phyloP scores from a whole-genome alignment of 805 yeast genomes.

The Lipomyces sp. region DNA sequence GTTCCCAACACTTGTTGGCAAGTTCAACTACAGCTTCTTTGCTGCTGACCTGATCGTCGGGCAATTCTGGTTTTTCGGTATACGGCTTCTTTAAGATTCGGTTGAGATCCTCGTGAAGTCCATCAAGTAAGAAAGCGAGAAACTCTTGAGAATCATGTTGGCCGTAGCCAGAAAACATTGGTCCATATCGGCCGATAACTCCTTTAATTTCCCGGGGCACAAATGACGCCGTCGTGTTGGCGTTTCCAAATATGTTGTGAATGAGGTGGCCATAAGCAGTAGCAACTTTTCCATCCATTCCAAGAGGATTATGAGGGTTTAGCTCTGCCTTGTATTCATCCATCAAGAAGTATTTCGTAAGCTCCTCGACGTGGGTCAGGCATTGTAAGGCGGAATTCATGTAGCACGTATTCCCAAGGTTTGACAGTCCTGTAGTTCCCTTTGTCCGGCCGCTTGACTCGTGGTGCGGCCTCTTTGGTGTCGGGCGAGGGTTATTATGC shows the following conservation, averaged over 20 bases:
- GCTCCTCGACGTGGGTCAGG: constrained; percentile 80
- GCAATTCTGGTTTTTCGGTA: constrained; percentile 80
- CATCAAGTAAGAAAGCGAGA: constrained; percentile 82
- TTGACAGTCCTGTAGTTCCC: constrained; percentile 68
- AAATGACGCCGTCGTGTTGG: constrained; percentile 34
- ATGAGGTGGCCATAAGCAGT: constrained; percentile 70
- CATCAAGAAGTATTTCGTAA: constrained; percentile 73
- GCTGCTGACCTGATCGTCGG: constrained; percentile 64
- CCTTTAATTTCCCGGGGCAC: constrained; percentile 80
- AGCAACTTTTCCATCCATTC: constrained; percentile 83
- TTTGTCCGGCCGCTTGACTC: constrained; percentile 14
- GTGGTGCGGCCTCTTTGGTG: constrained; percentile 8
- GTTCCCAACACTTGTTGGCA: constrained; percentile 79
- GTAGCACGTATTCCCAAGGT: constrained; percentile 89
- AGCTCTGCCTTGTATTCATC: constrained; percentile 66
- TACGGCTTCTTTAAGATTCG: constrained; percentile 81
- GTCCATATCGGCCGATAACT: constrained; percentile 76
- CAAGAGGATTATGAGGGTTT: constrained; percentile 80
- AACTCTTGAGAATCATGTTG: constrained; percentile 97
- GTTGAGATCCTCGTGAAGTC: constrained; percentile 90
- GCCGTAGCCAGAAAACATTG: constrained; percentile 75
- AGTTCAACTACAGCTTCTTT: constrained; percentile 56
- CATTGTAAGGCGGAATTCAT: constrained; percentile 96
- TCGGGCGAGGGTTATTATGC: constrained; percentile 5
- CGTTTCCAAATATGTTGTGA: constrained; percentile 56